Evolutionary conservation across 2,329 filamentous ascomycete genomes (phyloP).

Genomic region (Leptodontidium sp.): DNA sequence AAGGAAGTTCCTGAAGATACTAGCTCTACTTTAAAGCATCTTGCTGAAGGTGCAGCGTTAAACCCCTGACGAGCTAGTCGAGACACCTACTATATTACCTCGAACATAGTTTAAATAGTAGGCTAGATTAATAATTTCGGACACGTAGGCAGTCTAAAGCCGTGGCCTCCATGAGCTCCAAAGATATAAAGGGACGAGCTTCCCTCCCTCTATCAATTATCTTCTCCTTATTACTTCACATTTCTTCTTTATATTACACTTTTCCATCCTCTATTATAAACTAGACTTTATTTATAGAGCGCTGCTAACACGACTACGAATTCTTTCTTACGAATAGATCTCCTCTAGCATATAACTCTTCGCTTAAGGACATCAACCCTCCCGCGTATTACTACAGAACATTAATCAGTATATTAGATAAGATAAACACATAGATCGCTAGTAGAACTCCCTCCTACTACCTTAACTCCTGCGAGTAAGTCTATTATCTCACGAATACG

Average conservation of each 20-base stretch:
- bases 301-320: neutral
- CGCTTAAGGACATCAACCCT: constrained; percentile 3
- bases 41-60: constrained; percentile 4
- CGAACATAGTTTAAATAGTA: constrained; percentile 13
- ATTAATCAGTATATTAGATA: constrained; percentile 1
- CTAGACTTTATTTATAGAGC: neutral
- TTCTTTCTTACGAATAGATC: neutral
- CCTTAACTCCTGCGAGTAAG: constrained; percentile 1
- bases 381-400: constrained; percentile 1
- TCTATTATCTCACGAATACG: no score
- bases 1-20: constrained; percentile 3
- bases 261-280: constrained; percentile 8
- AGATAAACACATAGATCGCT: neutral
- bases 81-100: constrained; percentile 2
- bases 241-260: neutral
- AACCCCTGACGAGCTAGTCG: constrained; percentile 11
- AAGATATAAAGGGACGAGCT: no score
- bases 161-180: constrained; percentile 4
- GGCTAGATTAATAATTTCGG: constrained; percentile 8
- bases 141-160: constrained; percentile 10
- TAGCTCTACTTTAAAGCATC: constrained; percentile 13
- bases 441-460: constrained; percentile 10
- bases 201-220: neutral
- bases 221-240: neutral
- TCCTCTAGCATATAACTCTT: constrained; percentile 7